Base-by-base conservation (phyloP, 2,329 filamentous ascomycete species). In the Diaporthe longicolla region DNA sequence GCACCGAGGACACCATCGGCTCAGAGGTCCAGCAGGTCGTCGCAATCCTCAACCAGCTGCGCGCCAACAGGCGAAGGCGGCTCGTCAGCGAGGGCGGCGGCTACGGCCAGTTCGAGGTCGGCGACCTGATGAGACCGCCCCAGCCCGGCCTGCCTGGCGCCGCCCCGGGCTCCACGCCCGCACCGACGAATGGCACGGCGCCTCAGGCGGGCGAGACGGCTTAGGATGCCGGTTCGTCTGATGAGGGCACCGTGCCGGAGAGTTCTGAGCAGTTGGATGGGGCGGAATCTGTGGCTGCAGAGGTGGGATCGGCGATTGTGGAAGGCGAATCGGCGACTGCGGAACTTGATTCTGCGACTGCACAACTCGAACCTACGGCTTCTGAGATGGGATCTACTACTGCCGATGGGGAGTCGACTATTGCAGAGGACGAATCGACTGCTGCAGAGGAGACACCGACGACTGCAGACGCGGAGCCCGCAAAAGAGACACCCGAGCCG, bases 11-110 rank as follows among this genome's bases (percentile, higher is more conserved):
- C 57, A 75, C 59, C 19, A 81, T 82, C 65, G 82, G 83, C 58
- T 76, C 76, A 11, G 81, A 83, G 72, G 85, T 86, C 43, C 79
- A 80, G 48, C 76, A 77, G 5, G 82, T 87, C 66, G 79, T 83
- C 3, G 73, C 68, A 7, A 77, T 83, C 35, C 79, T 84, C 54
- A 82, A 82, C 68, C 73, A 76, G 26, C 76, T 83, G 75, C 76
- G 82, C 6, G 77, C 78, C 65, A 55, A 73, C 17, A 73, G 76
- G 21, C 78, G 81, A 15, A 75, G 75, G 73, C 63, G 54, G 19
- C 71, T 78, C 59, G 73, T 82, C 54, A 70, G 74, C 37, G 75
- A 72, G 58, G 76, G 74, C 73, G 76, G 21, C 48, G 76, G 24
- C 54, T 73, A 79, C 70, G 79, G 80, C 11, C 73, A 77, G 45